Evolutionary conservation across 306 rosid genomes (phyloP).

Genomic region (Lathyrus tuberosus): DNA sequence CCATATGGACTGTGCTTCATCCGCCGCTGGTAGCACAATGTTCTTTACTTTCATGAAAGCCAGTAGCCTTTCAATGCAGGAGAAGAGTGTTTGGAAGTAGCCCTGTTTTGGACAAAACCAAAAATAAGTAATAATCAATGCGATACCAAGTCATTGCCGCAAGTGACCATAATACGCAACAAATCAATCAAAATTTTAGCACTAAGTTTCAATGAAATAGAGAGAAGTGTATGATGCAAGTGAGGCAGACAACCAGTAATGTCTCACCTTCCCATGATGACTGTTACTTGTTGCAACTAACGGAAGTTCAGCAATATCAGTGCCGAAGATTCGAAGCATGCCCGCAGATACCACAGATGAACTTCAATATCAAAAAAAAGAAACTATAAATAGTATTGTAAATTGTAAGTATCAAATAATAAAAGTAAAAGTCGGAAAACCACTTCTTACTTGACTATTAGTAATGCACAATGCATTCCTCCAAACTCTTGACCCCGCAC

Average conservation of each 20-base stretch:
- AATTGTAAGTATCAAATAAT: slow-evolving; percentile 24
- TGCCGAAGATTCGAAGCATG: slow-evolving; percentile 83
- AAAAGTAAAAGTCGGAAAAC: slow-evolving; percentile 27
- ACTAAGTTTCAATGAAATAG: slow-evolving; percentile 24
- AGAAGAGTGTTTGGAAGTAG: slow-evolving; percentile 81
- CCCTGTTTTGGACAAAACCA: slow-evolving; percentile 56
- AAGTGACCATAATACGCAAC: slow-evolving; percentile 15
- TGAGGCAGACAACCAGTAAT: slow-evolving; percentile 14
- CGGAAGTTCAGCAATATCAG: slow-evolving; percentile 91
- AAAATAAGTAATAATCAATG: neutral
- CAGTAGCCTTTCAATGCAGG: slow-evolving; percentile 82
- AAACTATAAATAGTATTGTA: slow-evolving; percentile 36
- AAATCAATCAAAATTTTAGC: slow-evolving; percentile 20
- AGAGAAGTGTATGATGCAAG: slow-evolving; percentile 19
- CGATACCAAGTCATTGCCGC: neutral
- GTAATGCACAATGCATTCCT: slow-evolving; percentile 89
- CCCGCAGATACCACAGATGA: slow-evolving; percentile 92
- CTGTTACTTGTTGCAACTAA: slow-evolving; percentile 85
- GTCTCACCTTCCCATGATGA: slow-evolving; percentile 81
- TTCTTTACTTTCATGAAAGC: slow-evolving; percentile 73
- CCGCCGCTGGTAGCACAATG: slow-evolving; percentile 91
- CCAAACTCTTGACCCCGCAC: slow-evolving; percentile 90
- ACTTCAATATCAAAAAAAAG: slow-evolving; percentile 54
- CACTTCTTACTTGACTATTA: slow-evolving; percentile 76
- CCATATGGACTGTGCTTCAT: slow-evolving; percentile 95